Percentiles rank a stretch among this genome's conserved stretches.
These are phyloP conservation scores for Aureobasidium sp. DNA, from an alignment of 2,329 filamentous ascomycete genomes.

Conservation along the genomic window DNA sequence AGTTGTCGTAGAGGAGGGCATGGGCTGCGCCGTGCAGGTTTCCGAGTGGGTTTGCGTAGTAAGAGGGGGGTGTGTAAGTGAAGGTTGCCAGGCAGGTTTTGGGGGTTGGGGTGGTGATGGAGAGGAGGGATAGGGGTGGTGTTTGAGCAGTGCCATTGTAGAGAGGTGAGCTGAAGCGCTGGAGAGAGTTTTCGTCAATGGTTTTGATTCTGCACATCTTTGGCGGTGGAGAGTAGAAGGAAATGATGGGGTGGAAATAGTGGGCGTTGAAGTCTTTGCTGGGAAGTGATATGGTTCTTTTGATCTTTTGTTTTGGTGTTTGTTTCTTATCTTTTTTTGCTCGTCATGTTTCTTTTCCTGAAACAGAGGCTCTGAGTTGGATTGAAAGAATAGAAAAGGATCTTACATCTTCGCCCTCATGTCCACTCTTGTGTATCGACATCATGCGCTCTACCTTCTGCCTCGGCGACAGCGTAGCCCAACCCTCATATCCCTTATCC, in stretches of 20 bases:
- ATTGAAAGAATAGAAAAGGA: too few relatives aligned
- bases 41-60: conserved; percentile 41
- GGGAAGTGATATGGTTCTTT: too few relatives aligned
- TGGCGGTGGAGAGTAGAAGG: background rate
- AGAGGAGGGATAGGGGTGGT: background rate
- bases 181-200: background rate
- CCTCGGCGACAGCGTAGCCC: background rate
- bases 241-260: too few relatives aligned
- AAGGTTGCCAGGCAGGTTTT: background rate
- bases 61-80: conserved; percentile 30
- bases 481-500: background rate
- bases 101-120: background rate
- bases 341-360: too few relatives aligned
- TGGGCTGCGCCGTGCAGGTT: conserved; percentile 50
- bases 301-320: too few relatives aligned
- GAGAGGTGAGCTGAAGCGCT: background rate
- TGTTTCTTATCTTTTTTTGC: too few relatives aligned
- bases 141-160: background rate
- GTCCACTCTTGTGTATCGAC: background rate
- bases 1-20: conserved; percentile 50
- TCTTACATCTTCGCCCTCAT: conserved; percentile 6
- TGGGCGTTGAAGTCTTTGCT: too few relatives aligned
- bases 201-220: too few relatives aligned
- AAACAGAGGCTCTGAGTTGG: too few relatives aligned
- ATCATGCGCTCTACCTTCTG: conserved; percentile 6